Evolutionary conservation across 495 filamentous ascomycete species (phyloP), one percentile per base, ranked within the genome.

Genomic region (Stereocaulon alpinum): DNA sequence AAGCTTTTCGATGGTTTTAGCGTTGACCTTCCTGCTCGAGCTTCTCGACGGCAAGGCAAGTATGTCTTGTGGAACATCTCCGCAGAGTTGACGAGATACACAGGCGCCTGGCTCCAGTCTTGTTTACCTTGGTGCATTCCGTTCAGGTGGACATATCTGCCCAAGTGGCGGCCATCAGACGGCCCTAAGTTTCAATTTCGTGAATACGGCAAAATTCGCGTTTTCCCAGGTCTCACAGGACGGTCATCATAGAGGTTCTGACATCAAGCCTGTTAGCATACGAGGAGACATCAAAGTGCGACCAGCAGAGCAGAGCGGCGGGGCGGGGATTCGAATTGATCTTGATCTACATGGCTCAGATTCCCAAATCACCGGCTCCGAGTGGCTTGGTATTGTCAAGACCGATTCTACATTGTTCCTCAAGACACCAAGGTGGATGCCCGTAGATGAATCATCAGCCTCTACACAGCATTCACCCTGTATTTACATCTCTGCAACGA

Each of bases 191-290:
- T 52, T 59, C 18, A 48, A 51, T 11, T 59, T 59, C 27, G 9
- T 9, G 7, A 40, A 59, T 29, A 34, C 57, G 29, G 44, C 37
- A 20, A 30, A 53, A 37, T 42, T 59, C n/a, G 40, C 57, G 11
- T 59, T 59, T n/a, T n/a, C 48, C 6, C 57, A 59, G 14, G 15
- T 40, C 18, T 59, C 48, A 27, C 57, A 53, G 14, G 56, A 58
- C 15, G 32, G 20, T 12, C n/a, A 30, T 20, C 44, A 27, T 18
- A 24, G 30, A 40, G 57, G 48, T 6, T 40, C 48, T 32, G 57
- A 22, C 4, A 52, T 43, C 17, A 22, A 45, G 9, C 20, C 40
- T 30, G 48, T 52, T 32, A 20, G n/a, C 30, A 52, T 40, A 10
- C 17, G 7, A 11, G 57, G 57, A 27, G 48, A 53, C 10, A 27